Percentiles rank a stretch among this genome's conserved stretches.
Conservation (phyloP, 2,329 filamentous ascomycete genomes). For the Coniochaeta sp. region DNA sequence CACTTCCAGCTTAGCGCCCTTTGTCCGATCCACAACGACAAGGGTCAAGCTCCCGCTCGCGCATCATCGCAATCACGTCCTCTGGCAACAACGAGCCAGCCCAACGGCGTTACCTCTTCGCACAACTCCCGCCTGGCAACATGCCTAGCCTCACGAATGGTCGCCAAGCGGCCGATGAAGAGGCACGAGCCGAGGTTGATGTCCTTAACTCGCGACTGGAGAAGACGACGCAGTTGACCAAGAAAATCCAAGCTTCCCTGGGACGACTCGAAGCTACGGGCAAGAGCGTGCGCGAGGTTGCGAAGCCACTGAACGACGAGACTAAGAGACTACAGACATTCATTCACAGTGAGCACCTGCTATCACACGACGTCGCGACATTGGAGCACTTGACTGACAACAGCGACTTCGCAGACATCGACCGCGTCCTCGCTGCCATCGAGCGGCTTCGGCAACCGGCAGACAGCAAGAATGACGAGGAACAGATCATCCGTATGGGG, state of each 20-base stretch:
- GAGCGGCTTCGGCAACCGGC: conserved; percentile 84
- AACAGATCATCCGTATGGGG: conserved; percentile 83
- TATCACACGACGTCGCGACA: too few relatives aligned
- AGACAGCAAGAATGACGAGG: conserved; percentile 86
- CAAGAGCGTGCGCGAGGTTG: conserved; percentile 84
- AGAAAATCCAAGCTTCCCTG: conserved; percentile 89
- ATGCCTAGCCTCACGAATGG: conserved; percentile 44
- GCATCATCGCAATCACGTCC: neutral
- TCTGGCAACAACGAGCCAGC: neutral
- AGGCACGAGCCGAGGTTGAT: conserved; percentile 63
- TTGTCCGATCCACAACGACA: neutral
- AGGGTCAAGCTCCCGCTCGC: neutral
- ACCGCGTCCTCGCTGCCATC: conserved; percentile 78
- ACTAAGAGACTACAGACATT: conserved; percentile 85
- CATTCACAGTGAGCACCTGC: conserved; percentile 57
- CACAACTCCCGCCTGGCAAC: conserved; percentile 5
- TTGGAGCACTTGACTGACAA: neutral
- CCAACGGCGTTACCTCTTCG: conserved; percentile 5
- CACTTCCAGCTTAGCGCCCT: neutral
- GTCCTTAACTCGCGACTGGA: conserved; percentile 70
- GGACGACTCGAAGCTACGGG: conserved; percentile 79
- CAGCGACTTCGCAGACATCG: conserved; percentile 56
- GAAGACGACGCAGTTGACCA: conserved; percentile 88
- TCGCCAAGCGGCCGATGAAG: conserved; percentile 53
- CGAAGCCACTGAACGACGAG: conserved; percentile 86